phyloP scores from a whole-genome alignment of 2,329 filamentous ascomycete genomes.

The Botrytis fabae region DNA sequence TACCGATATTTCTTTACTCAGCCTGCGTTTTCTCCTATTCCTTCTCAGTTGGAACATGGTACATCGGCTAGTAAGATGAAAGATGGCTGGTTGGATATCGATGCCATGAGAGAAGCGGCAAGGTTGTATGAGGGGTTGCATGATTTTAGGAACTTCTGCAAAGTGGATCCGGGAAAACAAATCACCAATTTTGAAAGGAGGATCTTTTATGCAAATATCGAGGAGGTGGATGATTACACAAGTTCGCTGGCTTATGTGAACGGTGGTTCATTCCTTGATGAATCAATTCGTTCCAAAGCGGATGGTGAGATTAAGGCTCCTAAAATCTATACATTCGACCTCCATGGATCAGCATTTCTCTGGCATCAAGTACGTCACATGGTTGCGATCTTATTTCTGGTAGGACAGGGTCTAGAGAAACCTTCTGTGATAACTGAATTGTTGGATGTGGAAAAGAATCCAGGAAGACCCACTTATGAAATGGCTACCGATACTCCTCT shows the following conservation, averaged over 20 bases:
- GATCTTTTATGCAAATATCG: constrained; percentile 79
- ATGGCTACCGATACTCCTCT: constrained; percentile 90
- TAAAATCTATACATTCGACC: constrained; percentile 83
- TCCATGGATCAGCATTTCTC: constrained; percentile 88
- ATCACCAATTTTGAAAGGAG: constrained; percentile 78
- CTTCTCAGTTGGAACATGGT: constrained; percentile 50
- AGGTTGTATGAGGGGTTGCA: constrained; percentile 77
- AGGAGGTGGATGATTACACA: constrained; percentile 59
- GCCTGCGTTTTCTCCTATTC: constrained; percentile 74
- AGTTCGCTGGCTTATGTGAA: constrained; percentile 58
- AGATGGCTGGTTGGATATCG: constrained; percentile 83
- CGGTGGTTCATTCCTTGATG: constrained; percentile 18
- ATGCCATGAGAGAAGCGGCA: constrained; percentile 81
- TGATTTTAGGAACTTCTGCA: constrained; percentile 97
- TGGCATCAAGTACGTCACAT: constrained; percentile 99
- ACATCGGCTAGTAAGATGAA: constrained; percentile 43
- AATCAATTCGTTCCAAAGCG: neutral
- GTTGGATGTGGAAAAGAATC: constrained; percentile 69
- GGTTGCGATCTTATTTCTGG: constrained; percentile 86
- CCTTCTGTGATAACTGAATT: constrained; percentile 72
- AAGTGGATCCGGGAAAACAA: constrained; percentile 86
- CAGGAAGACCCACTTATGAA: constrained; percentile 79
- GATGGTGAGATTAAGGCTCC: constrained; percentile 37
- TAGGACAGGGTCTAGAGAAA: constrained; percentile 82
- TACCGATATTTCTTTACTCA: constrained; percentile 99